Conservation (phyloP, 306 rosid genomes). For the Castanopsis chinensis region DNA sequence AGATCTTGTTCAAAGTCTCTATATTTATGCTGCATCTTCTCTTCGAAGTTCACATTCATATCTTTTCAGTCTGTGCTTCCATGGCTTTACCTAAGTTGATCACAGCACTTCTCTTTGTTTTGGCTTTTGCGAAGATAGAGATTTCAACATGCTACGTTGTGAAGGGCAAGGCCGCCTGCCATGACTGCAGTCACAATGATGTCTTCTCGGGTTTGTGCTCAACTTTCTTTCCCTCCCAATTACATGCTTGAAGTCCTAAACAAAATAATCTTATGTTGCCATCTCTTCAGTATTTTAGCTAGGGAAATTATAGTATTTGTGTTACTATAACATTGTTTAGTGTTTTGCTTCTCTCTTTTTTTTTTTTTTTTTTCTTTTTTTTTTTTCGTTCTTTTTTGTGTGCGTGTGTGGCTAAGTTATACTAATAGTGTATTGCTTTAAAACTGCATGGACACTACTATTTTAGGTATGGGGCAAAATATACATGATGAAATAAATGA, state of each 20-base stretch:
- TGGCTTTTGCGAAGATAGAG: constrained; percentile 38
- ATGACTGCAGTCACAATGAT: constrained; percentile 45
- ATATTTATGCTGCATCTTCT: not conserved
- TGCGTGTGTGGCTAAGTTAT: too few relatives aligned
- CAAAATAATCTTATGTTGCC: not conserved
- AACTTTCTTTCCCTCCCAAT: not conserved
- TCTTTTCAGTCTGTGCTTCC: not conserved
- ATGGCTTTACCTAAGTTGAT: constrained; percentile 51
- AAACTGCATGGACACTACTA: too few relatives aligned
- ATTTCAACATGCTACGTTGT: constrained; percentile 44
- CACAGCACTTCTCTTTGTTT: constrained; percentile 40
- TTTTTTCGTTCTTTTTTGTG: too few relatives aligned
- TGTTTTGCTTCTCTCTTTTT: too few relatives aligned
- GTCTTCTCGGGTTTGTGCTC: constrained; percentile 63
- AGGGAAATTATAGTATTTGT: too few relatives aligned
- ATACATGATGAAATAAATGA: too few relatives aligned
- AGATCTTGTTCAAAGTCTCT: not conserved
- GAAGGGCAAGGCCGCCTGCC: constrained; percentile 67
- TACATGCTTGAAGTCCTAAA: not conserved
- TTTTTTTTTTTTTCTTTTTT: too few relatives aligned
- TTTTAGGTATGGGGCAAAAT: too few relatives aligned
- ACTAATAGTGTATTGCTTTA: too few relatives aligned
- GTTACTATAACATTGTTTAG: too few relatives aligned
- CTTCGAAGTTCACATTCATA: not conserved
- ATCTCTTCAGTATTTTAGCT: not conserved